Base-by-base conservation (phyloP, 331 rosid genomes). In the Quercus phellos region DNA sequence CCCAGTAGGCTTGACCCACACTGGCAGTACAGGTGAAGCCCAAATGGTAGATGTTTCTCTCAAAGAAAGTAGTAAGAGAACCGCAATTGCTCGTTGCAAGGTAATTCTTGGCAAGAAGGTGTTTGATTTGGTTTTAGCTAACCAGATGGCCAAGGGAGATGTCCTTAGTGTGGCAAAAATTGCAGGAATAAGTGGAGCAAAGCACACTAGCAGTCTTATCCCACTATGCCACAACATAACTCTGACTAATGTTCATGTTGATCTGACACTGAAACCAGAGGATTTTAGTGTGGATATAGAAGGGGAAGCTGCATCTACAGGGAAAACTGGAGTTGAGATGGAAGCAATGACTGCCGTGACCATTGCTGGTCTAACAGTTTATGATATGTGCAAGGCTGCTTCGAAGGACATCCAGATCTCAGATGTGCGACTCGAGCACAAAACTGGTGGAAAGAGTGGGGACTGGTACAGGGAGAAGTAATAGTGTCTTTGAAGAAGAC, bases 331-430 rank as follows among this genome's bases (percentile, higher is more conserved):
- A 26, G 90, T 85, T 63, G 92, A 88, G 70, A 86, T 88, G 90
- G 92, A 88, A 82, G 92, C 90, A 56, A 74, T 88, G 87, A 86
- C 89, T 0, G 89, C 88, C 4, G 90, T 82, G 46, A 79, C 78
- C 24, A 77, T 85, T n/a, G 87, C 87, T 46, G 90, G 85, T 29
- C 78, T 88, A 11, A 88, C 90, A 2, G 85, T 85, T 7, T 84
- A 88, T 58, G 90, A 88, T 59, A 88, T 86, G 92, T 88, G 92
- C 80, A 88, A 88, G 76, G 90, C 92, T 67, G 88, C 90, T 38
- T 86, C 88, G 0, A 86, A 88, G 51, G 82, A 74, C 72, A 79
- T 88, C 51, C 82, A 24, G 55, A 84, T 86, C 38, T 81, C 89
- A 18, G 83, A 81, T 64, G 69, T 83, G 19, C 77, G 82, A 30